phyloP scores from a whole-genome alignment of 805 yeast genomes.

The Myxozyma melibiosi region DNA sequence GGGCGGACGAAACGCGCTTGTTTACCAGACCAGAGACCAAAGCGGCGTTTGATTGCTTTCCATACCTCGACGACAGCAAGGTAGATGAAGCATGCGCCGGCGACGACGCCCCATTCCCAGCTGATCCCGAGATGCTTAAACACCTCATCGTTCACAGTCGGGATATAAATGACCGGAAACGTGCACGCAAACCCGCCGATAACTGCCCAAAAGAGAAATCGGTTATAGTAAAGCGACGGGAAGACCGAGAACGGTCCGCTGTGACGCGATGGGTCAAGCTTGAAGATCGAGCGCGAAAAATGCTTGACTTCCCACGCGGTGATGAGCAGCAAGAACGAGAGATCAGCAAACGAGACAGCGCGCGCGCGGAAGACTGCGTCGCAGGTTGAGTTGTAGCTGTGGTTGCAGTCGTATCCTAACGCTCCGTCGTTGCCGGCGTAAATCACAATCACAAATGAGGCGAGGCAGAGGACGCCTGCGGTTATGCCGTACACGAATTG shows the following conservation, averaged over 20 bases:
- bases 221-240: slow-evolving; percentile 69
- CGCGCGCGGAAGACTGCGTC: slow-evolving; percentile 70
- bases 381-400: slow-evolving; percentile 52
- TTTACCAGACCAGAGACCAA: slow-evolving; percentile 30
- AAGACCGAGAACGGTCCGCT: slow-evolving; percentile 37
- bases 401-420: slow-evolving; percentile 69
- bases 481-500: slow-evolving; percentile 71
- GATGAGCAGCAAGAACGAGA: slow-evolving; percentile 84
- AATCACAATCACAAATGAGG: slow-evolving; percentile 63
- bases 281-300: slow-evolving; percentile 68
- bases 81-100: slow-evolving; percentile 60
- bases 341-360: slow-evolving; percentile 73
- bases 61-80: slow-evolving; percentile 64
- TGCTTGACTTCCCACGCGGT: slow-evolving; percentile 88
- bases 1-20: neutral
- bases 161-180: slow-evolving; percentile 86
- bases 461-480: slow-evolving; percentile 69
- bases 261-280: slow-evolving; percentile 52
- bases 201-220: slow-evolving; percentile 81
- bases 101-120: slow-evolving; percentile 79
- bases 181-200: slow-evolving; percentile 67
- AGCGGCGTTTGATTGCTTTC: slow-evolving; percentile 63
- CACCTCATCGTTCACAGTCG: slow-evolving; percentile 78
- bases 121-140: slow-evolving; percentile 72
- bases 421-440: slow-evolving; percentile 68